Percentiles rank a stretch among this genome's conserved stretches.
Conservation (phyloP, 225 moss, liverwort and hornwort species). For the Takakia lepidozioides region DNA sequence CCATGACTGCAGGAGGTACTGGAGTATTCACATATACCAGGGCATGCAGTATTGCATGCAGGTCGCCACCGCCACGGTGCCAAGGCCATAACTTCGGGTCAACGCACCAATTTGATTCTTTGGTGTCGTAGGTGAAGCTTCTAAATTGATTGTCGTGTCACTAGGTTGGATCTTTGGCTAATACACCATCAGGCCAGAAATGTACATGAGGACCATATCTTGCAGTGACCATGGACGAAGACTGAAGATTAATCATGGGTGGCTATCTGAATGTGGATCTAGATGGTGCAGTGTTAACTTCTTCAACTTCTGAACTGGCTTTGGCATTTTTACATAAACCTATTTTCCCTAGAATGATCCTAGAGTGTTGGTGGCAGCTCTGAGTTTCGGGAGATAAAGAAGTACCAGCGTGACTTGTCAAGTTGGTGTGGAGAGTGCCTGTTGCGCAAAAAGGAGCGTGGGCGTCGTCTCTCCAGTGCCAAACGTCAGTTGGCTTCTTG, state of each 20-base stretch:
- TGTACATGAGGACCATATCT: too few relatives aligned
- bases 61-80: constrained; percentile 98
- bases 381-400: constrained; percentile 96
- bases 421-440: constrained; percentile 99
- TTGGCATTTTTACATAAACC: too few relatives aligned
- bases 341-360: too few relatives aligned
- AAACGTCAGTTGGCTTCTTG: constrained; percentile 84
- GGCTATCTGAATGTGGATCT: too few relatives aligned
- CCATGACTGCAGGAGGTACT: constrained; percentile 68
- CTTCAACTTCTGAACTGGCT: too few relatives aligned
- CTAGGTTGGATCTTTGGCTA: too few relatives aligned
- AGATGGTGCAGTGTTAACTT: too few relatives aligned
- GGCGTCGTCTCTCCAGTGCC: constrained; percentile 77
- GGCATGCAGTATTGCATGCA: constrained; percentile 90
- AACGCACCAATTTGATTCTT: constrained; percentile 90
- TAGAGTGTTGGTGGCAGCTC: constrained; percentile 80
- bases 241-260: too few relatives aligned
- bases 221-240: too few relatives aligned
- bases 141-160: too few relatives aligned
- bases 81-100: constrained; percentile 89
- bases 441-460: constrained; percentile 67
- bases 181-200: too few relatives aligned
- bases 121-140: constrained; percentile 85
- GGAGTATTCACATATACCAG: constrained; percentile 94
- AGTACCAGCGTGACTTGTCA: constrained; percentile 97